Evolutionary conservation across 2,329 filamentous ascomycete genomes (phyloP).

Genomic region (Nemania sp.): DNA sequence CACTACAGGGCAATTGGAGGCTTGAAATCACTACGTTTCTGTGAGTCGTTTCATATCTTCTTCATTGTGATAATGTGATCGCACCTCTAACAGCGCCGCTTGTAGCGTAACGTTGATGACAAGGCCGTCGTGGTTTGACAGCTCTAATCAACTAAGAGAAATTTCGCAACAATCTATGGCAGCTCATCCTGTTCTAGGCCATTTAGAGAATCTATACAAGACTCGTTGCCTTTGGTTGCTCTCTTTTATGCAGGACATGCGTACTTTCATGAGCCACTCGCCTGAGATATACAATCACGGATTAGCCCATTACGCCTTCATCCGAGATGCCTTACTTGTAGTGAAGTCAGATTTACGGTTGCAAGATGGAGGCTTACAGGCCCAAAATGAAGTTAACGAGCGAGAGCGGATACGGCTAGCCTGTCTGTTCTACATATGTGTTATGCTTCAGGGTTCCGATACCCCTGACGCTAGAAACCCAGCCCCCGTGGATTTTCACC

Average conservation of each 20-base stretch:
- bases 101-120: constrained; percentile 30
- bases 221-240: constrained; percentile 33
- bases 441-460: constrained; percentile 27
- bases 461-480: constrained; percentile 1
- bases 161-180: constrained; percentile 30
- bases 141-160: constrained; percentile 33
- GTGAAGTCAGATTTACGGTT: constrained; percentile 21
- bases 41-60: constrained; percentile 38
- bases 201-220: constrained; percentile 32
- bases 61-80: too few species aligned
- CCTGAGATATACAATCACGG: constrained; percentile 31
- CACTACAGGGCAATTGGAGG: constrained; percentile 50
- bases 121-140: constrained; percentile 35
- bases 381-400: constrained; percentile 15
- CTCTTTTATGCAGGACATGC: constrained; percentile 36
- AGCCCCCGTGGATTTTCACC: constrained; percentile 5
- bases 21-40: constrained; percentile 44
- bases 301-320: constrained; percentile 19
- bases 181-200: constrained; percentile 25
- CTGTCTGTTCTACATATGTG: constrained; percentile 31
- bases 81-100: not conserved
- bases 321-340: constrained; percentile 31
- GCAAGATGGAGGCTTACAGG: constrained; percentile 14
- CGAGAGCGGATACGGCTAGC: constrained; percentile 28
- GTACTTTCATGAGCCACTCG: constrained; percentile 28